These are phyloP conservation scores for Papiliotrema fonsecae DNA, from an alignment of 1,284 basidiomycete species.

Conservation along the genomic window DNA sequence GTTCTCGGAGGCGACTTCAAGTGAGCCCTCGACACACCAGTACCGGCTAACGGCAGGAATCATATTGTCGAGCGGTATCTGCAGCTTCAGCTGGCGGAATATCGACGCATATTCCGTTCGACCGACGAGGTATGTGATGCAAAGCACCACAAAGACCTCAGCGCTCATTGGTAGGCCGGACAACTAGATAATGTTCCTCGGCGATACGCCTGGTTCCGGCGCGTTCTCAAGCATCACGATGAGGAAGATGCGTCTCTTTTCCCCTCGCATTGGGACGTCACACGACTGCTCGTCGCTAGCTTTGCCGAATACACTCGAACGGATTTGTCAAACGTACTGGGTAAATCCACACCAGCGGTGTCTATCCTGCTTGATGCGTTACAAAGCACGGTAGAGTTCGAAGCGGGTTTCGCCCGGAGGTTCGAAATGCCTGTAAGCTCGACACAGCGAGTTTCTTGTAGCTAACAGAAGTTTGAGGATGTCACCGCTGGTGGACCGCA, in stretches of 20 bases:
- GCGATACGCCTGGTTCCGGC: constrained; percentile 91
- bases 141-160: background rate
- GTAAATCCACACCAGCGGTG: constrained; percentile 58
- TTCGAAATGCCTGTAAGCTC: constrained; percentile 66
- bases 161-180: constrained; percentile 57
- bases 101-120: constrained; percentile 88
- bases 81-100: constrained; percentile 87
- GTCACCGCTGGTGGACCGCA: constrained; percentile 33
- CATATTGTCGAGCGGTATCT: constrained; percentile 87
- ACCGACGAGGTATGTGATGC: constrained; percentile 63
- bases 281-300: constrained; percentile 69
- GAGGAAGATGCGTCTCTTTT: constrained; percentile 78
- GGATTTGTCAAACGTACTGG: constrained; percentile 50
- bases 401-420: constrained; percentile 68
- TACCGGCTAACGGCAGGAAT: constrained; percentile 35
- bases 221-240: constrained; percentile 84
- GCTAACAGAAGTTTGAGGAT: constrained; percentile 43
- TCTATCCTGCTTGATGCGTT: constrained; percentile 75
- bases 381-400: constrained; percentile 80
- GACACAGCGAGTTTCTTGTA: background rate
- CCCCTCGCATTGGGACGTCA: constrained; percentile 75
- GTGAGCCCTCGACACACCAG: constrained; percentile 11
- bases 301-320: constrained; percentile 76
- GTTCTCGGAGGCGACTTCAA: constrained; percentile 72
- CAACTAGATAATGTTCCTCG: constrained; percentile 92